phyloP scores from a whole-genome alignment of 2,329 filamentous ascomycete species.

The Colletotrichum sp. region DNA sequence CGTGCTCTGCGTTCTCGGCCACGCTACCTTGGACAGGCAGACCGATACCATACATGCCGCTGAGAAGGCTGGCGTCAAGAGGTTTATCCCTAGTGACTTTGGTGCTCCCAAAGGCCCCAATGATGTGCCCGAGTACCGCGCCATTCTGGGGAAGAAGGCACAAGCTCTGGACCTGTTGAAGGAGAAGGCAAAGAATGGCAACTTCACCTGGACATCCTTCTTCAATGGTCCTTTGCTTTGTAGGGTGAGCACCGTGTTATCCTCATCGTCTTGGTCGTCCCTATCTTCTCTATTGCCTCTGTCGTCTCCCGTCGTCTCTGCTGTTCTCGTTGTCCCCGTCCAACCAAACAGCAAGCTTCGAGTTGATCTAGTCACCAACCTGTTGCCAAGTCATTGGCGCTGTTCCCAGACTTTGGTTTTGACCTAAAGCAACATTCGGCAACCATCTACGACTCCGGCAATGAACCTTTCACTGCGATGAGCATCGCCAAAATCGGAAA shows the following conservation, averaged over 20 bases:
- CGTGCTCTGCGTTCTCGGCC: background rate
- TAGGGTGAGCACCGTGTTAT: background rate
- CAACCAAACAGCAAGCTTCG: background rate
- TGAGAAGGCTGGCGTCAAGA: background rate
- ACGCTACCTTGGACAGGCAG: background rate
- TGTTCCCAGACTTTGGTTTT: background rate
- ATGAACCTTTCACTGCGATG: background rate
- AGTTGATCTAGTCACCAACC: background rate
- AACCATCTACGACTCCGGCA: background rate
- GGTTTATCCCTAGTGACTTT: background rate
- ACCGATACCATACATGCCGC: background rate
- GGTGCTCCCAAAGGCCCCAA: background rate
- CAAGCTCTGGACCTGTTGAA: fast-evolving
- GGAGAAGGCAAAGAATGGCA: background rate
- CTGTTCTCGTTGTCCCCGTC: background rate
- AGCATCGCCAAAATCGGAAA: background rate
- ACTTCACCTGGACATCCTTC: background rate
- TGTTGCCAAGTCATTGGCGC: background rate
- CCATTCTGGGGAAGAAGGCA: background rate
- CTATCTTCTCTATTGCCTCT: background rate
- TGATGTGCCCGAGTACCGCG: background rate
- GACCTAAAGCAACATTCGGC: background rate
- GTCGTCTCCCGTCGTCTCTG: background rate
- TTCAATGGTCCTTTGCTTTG: background rate
- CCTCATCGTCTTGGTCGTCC: background rate